These are phyloP conservation scores for Cymbopogon flexuosus DNA, from an alignment of 202 grass and related monocot species.

Conservation along the genomic window DNA sequence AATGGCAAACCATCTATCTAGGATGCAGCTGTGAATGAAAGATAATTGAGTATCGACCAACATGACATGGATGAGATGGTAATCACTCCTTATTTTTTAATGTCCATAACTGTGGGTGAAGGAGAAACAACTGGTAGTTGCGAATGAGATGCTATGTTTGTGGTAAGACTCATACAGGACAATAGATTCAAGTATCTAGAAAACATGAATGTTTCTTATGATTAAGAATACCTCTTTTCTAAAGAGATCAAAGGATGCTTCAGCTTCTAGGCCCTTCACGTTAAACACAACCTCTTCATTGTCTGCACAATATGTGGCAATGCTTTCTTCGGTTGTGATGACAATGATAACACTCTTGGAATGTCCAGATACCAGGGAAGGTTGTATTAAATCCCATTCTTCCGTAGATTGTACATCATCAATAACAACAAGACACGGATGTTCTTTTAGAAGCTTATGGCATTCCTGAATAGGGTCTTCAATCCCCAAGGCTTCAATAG, in stretches of 20 bases:
- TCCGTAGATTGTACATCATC: background rate
- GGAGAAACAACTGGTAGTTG: background rate
- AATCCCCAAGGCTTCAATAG: background rate
- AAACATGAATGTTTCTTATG: too few species aligned
- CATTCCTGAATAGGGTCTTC: background rate
- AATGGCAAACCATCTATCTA: too few species aligned
- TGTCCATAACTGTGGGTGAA: too few species aligned
- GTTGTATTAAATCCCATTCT: constrained; percentile 17
- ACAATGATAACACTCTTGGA: background rate
- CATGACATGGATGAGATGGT: too few species aligned
- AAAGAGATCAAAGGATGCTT: too few species aligned
- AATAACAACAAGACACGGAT: background rate
- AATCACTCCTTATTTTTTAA: too few species aligned
- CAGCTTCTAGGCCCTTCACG: background rate
- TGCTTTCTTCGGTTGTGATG: background rate
- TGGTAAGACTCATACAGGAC: background rate
- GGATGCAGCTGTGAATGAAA: too few species aligned
- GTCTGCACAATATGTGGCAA: background rate
- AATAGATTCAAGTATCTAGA: background rate
- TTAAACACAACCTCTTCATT: background rate
- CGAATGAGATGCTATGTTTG: background rate
- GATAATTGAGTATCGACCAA: too few species aligned
- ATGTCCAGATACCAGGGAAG: background rate
- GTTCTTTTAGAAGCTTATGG: background rate
- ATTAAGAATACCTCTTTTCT: too few species aligned